phyloP scores from a whole-genome alignment of 139 green algal genomes.

The Haematococcus lacustris region DNA sequence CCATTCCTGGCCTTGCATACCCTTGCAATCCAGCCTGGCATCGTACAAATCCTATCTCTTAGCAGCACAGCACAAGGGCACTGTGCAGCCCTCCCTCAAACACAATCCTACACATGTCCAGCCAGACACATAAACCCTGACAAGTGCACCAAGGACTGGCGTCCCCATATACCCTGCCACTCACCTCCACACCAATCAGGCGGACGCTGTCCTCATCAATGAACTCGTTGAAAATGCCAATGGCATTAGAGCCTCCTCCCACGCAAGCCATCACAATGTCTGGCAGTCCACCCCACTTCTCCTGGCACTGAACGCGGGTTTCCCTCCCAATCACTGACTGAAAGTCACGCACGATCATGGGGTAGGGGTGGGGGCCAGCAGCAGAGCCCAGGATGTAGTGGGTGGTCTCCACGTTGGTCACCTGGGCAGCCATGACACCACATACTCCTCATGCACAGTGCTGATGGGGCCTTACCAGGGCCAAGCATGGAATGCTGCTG shows the following conservation, averaged over 20 bases:
- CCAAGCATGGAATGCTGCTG: too few relatives aligned
- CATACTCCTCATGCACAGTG: neutral
- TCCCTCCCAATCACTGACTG: conserved; percentile 92
- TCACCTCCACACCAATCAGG: conserved; percentile 38
- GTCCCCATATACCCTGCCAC: too few relatives aligned
- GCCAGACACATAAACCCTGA: too few relatives aligned
- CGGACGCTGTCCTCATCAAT: conserved; percentile 66
- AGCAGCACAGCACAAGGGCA: too few relatives aligned
- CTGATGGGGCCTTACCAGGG: too few relatives aligned
- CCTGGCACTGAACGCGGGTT: conserved; percentile 66
- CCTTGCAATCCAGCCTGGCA: too few relatives aligned
- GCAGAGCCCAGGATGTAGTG: conserved; percentile 98
- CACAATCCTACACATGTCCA: too few relatives aligned
- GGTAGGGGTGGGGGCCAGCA: conserved; percentile 96
- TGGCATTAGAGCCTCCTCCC: conserved; percentile 96
- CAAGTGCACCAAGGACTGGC: too few relatives aligned
- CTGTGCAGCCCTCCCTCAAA: too few relatives aligned
- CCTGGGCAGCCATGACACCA: neutral
- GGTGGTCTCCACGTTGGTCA: conserved; percentile 97
- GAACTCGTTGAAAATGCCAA: conserved; percentile 98
- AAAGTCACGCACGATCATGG: conserved; percentile 94
- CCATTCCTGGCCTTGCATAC: too few relatives aligned
- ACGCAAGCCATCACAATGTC: conserved; percentile 97
- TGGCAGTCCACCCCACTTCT: conserved; percentile 79
- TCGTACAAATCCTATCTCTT: too few relatives aligned